Base-by-base conservation (phyloP, 805 yeast species). In the Candida odintsovae region DNA sequence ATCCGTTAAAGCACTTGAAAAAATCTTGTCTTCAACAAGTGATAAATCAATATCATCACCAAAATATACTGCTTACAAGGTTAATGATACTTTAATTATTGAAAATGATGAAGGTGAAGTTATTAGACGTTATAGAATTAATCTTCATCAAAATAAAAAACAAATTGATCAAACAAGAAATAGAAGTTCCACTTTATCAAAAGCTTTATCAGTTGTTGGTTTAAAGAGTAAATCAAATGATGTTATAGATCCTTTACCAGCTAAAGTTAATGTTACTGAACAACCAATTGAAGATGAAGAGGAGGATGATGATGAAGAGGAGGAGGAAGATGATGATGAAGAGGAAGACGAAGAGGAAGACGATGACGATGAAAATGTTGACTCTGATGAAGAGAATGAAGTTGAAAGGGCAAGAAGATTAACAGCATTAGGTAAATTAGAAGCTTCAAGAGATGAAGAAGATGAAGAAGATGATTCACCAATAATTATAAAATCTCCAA, bases 21-120 rank as follows among this genome's bases (percentile, higher is more conserved):
- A 44, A 29, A 44, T 48, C 9, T 33, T 38, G 2, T 43, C 56
- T 15, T 41, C 44, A 18, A 13, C 44, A 13, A 18, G 47, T 15
- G 53, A 46, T 36, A 52, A 48, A 6, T 44, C 44, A 20, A 3
- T 4, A 9, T 16, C 36, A 33, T 3, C 36, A 7, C 54, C 58
- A 21, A 66, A 65, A 47, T 68, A 64, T 55, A 79, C 69, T 65
- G 98, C 97, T 1, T 92, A 82, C 64, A 86, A 84, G 64, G 72
- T 87, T 37, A 94, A 83, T 59, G 82, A 88, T 57, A 72, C 81
- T 49, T 77, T 94, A 45, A 74, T 89, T 48, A 83, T 94, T 47
- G 99, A 92, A 64, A 86, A 90, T 58, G 87, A 79, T 40, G 96
- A 90, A 12, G 99, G 98, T 52, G 98, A 92, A 56, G 79, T 94